phyloP scores from a whole-genome alignment of 2,329 filamentous ascomycete genomes.

The Alternaria sp. region DNA sequence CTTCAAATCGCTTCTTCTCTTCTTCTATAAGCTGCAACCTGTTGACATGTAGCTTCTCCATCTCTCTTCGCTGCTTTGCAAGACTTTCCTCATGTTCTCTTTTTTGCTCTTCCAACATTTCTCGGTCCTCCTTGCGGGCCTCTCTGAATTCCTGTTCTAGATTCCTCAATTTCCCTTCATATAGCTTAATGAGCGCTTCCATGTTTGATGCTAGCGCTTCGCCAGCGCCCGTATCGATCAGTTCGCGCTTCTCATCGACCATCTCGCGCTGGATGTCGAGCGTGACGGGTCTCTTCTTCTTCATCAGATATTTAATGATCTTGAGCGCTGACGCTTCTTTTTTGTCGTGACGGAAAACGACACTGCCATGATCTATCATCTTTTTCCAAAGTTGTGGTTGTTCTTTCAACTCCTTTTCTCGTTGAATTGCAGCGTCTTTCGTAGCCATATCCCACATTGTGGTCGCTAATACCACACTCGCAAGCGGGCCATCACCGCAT shows the following conservation, averaged over 20 bases:
- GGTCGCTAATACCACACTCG: slow-evolving; percentile 55
- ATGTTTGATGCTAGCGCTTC: slow-evolving; percentile 8
- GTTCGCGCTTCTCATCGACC: slow-evolving; percentile 18
- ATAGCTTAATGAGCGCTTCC: not conserved
- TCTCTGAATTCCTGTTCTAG: slow-evolving; percentile 1
- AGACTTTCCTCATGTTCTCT: not conserved
- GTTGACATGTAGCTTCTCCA: slow-evolving; percentile 6
- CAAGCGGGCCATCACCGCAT: slow-evolving; percentile 53
- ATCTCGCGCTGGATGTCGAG: slow-evolving; percentile 25
- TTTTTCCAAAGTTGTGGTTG: slow-evolving; percentile 15
- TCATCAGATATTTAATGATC: slow-evolving; percentile 22
- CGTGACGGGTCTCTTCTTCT: slow-evolving; percentile 11
- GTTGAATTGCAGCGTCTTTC: not conserved
- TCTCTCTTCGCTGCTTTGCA: slow-evolving; percentile 6
- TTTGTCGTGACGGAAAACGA: slow-evolving; percentile 20
- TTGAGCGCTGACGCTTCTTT: slow-evolving; percentile 8
- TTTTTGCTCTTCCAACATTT: not conserved
- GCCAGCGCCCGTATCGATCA: slow-evolving; percentile 17
- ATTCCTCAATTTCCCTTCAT: not conserved
- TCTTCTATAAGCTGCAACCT: slow-evolving; percentile 11
- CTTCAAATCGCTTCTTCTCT: slow-evolving; percentile 1
- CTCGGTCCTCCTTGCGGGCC: not conserved
- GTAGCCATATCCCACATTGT: slow-evolving; percentile 51
- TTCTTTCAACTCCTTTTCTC: slow-evolving; percentile 9
- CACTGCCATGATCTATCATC: slow-evolving; percentile 23